Percentiles rank a stretch among this genome's conserved stretches.
These are phyloP conservation scores for Pythium brassicae DNA, from an alignment of 352 stramenopile species.

Conservation along the genomic window DNA sequence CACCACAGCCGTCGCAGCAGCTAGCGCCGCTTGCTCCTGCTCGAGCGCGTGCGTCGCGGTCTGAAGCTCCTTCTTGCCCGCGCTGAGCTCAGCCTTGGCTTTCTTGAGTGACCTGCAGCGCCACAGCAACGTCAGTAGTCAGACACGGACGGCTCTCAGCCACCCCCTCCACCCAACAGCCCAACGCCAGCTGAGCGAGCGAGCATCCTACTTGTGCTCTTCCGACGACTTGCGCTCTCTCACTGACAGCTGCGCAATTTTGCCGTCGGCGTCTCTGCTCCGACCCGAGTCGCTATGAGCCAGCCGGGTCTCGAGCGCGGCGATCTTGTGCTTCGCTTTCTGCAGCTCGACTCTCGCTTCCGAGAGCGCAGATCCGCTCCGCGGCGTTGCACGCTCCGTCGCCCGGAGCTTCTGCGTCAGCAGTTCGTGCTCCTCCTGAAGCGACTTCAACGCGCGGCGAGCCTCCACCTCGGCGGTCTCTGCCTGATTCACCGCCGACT, in stretches of 20 bases:
- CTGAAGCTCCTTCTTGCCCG: slow-evolving; percentile 30
- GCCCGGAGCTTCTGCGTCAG: slow-evolving; percentile 16
- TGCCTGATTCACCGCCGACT: slow-evolving; percentile 11
- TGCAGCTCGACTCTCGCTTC: slow-evolving; percentile 44
- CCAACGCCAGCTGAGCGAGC: neutral
- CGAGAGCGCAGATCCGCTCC: slow-evolving; percentile 16
- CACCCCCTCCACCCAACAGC: too few relatives aligned
- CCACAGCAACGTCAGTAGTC: neutral
- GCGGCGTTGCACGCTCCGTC: slow-evolving; percentile 10
- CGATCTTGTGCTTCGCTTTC: slow-evolving; percentile 48
- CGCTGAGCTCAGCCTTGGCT: slow-evolving; percentile 26
- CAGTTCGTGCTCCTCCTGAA: slow-evolving; percentile 21
- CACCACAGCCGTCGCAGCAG: slow-evolving; percentile 11
- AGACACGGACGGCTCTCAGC: neutral
- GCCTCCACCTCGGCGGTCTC: slow-evolving; percentile 11
- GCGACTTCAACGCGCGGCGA: slow-evolving; percentile 6
- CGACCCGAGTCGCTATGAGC: slow-evolving; percentile 17
- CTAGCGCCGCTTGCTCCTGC: slow-evolving; percentile 7
- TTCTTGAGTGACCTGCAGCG: slow-evolving; percentile 33
- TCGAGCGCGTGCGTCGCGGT: slow-evolving; percentile 18
- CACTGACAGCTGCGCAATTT: slow-evolving; percentile 21
- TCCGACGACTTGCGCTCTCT: slow-evolving; percentile 32
- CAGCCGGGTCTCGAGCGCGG: slow-evolving; percentile 38
- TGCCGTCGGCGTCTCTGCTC: slow-evolving; percentile 35
- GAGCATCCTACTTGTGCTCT: slow-evolving; percentile 40